Evolutionary conservation across 2,329 filamentous ascomycete species (phyloP), one percentile per base, ranked within the genome.

Genomic region (Aquanectria penicillioides): DNA sequence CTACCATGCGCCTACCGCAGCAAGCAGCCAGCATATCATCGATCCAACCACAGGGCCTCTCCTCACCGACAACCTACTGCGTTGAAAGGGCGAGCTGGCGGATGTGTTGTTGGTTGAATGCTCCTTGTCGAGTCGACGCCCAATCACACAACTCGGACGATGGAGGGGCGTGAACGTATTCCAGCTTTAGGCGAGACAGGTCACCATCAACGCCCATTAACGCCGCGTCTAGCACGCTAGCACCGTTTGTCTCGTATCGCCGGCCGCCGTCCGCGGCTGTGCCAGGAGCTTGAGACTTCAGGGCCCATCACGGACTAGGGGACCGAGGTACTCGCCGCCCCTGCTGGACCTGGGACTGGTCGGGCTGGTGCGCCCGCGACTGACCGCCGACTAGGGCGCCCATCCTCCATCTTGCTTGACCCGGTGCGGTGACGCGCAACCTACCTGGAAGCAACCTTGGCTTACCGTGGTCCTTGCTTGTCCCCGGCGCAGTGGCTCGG

Each of bases 201-300:
- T 34, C 48, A 57, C 52, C 33, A n/a, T 62, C 58, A 55, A 52
- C n/a, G n/a, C 52, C 59, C 56, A 67, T 72, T 72, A 69, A 72
- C 70, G 70, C 70, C 70, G 70, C 70, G 70, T 71, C 69, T 71
- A 71, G 62, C 62, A 71, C 69, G 64, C 69, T 71, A 71, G 63
- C 59, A 61, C 59, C 59, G 57, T 62, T 44, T 68, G 65, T 67
- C 67, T 72, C 63, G 61, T 70, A 69, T 69, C 61, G 59, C 63
- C 59, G 63, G 59, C 69, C 64, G 61, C 62, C 60, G 66, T 66
- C 65, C 68, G 70, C 69, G 70, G 70, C 69, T 71, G 69, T 69
- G 68, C 59, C 62, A 67, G 59, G 50, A 59, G 33, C 46, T 43
- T 29, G 11, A 38, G 31, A 40, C 41, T n/a, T n/a, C n/a, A n/a